phyloP scores from a whole-genome alignment of 164 flowering plant genomes.

The Sedum album region DNA sequence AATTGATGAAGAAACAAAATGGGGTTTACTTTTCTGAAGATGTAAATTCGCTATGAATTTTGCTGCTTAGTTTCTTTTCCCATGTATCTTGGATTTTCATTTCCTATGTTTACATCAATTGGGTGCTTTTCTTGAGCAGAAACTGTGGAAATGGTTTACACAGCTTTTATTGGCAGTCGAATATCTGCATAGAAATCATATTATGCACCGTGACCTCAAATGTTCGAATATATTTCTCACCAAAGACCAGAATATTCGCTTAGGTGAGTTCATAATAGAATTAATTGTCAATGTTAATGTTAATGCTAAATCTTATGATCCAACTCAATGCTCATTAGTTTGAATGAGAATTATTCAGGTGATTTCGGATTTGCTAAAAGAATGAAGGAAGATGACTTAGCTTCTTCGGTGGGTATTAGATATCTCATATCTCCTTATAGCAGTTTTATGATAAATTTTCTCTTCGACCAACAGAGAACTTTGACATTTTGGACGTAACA shows the following conservation, averaged over 20 bases:
- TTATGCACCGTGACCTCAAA: conserved; percentile 88
- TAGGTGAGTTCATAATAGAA: conserved; percentile 47
- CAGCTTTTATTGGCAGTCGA: conserved; percentile 90
- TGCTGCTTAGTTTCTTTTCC: background rate
- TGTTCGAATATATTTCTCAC: conserved; percentile 98
- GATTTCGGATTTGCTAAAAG: conserved; percentile 99
- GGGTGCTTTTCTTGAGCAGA: conserved; percentile 35
- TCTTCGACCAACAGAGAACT: background rate
- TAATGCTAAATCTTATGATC: background rate
- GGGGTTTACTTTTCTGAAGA: conserved; percentile 91
- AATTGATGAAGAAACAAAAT: conserved; percentile 78
- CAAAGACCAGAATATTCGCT: conserved; percentile 88
- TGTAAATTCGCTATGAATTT: conserved; percentile 26
- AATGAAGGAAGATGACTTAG: conserved; percentile 87
- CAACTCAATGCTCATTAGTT: background rate
- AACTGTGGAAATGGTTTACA: conserved; percentile 93
- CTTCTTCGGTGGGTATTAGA: conserved; percentile 68
- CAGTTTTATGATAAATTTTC: background rate
- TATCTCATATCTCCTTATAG: background rate
- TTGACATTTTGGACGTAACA: conserved; percentile 14
- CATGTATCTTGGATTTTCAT: background rate
- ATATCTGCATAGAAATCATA: conserved; percentile 82
- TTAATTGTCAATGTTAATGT: background rate
- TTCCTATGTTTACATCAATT: background rate
- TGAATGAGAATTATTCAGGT: conserved; percentile 38